Evolutionary conservation across 805 yeast genomes (phyloP), one percentile per base, ranked within the genome.

Genomic region (Tetrapisispora phaffii): DNA sequence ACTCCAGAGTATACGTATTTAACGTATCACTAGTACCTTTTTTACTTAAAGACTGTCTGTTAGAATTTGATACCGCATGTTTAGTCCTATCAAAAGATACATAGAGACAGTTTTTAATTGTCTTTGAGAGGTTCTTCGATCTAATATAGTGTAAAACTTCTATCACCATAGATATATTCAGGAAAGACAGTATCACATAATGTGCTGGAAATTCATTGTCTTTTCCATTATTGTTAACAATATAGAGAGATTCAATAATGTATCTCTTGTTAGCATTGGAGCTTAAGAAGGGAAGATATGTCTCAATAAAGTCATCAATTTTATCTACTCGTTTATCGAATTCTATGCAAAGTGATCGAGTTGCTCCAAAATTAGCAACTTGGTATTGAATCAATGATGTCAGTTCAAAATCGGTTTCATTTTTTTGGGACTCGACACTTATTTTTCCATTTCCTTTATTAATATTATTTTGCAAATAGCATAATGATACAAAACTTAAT

Each of bases 391-490:
- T 43, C 6, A 49, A 41, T 1, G 46, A 44, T 22, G 45, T 40
- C 9, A 43, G n/a, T 19, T 26, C 33, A n/a, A 23, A 16, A 35
- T 28, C 28, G 13, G 21, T 23, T 23, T 73, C 74, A 54, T 73
- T 15, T 36, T 36, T 22, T 36, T 36, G 15, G 13, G 13, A 6
- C 13, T 36, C 16, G 4, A 15, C 16, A 7, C 7, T 36, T 73
- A 41, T 66, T 70, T 38, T 70, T 62, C 47, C 68, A 69, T 3
- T 37, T 35, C 28, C 15, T 29, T 17, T 22, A 4, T 38, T 47
- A 4, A 37, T 34, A 21, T 41, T 45, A 74, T 70, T 52, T 39
- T 71, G 71, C 29, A 74, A 71, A 23, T 63, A 60, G 39, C 63
- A 63, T 24, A 62, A 42, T 1, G 50, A 47, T 1, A 68, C 65